Evolutionary conservation across 1,284 basidiomycete genomes (phyloP).

Genomic region (Cryptococcus amylolentus): DNA sequence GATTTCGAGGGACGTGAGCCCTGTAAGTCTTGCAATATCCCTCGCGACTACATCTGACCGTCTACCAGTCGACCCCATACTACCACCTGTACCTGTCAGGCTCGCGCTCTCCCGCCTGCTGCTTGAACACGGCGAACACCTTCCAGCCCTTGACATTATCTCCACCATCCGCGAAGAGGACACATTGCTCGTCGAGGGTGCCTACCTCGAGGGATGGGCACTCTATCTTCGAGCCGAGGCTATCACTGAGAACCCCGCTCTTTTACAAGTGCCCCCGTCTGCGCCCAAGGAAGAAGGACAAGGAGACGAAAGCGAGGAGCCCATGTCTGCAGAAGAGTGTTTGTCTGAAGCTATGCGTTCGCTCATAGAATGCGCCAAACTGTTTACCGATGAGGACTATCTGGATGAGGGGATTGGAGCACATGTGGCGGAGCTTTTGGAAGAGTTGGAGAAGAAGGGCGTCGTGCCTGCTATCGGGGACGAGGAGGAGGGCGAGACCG

Average conservation of each 20-base stretch:
- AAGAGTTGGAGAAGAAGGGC: conserved; percentile 65
- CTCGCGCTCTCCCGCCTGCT: conserved; percentile 75
- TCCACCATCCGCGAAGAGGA: conserved; percentile 76
- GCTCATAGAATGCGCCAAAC: conserved; percentile 72
- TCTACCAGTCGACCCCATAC: conserved; percentile 59
- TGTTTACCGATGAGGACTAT: conserved; percentile 68
- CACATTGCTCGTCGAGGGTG: conserved; percentile 84
- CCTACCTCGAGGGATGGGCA: conserved; percentile 94
- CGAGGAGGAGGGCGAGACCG: conserved; percentile 53
- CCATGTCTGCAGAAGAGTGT: conserved; percentile 70
- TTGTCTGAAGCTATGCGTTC: conserved; percentile 75
- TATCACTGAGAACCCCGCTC: conserved; percentile 25
- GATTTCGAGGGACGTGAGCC: conserved; percentile 70
- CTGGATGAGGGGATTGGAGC: conserved; percentile 73
- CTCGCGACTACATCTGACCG: neutral
- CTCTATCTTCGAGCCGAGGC: conserved; percentile 63
- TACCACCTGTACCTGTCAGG: conserved; percentile 73
- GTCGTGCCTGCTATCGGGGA: conserved; percentile 62
- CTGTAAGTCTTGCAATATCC: conserved; percentile 51
- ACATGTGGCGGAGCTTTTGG: conserved; percentile 71
- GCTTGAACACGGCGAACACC: conserved; percentile 70
- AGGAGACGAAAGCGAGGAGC: conserved; percentile 52
- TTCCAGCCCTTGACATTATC: conserved; percentile 69
- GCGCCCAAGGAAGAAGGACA: conserved; percentile 50
- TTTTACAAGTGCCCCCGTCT: conserved; percentile 6